Evolutionary conservation across 1,139 yeast species (phyloP).

Genomic region (Diutina ranongensis): DNA sequence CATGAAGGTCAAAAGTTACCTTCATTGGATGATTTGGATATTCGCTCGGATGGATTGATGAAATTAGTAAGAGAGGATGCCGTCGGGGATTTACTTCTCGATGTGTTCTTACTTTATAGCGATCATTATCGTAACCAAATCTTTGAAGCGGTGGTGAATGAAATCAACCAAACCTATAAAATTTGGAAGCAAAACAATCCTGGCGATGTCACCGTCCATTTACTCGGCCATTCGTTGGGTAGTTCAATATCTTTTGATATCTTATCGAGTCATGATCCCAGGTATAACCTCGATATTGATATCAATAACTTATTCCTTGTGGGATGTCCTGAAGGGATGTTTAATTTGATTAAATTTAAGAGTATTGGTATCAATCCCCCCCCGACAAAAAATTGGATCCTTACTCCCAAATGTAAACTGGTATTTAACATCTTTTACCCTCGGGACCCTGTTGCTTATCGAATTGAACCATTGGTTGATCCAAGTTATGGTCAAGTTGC

Average conservation of each 20-base stretch:
- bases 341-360: constrained; percentile 54
- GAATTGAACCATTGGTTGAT: constrained; percentile 70
- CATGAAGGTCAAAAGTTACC: constrained; percentile 35
- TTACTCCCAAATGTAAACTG: constrained; percentile 45
- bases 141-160: constrained; percentile 50
- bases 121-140: constrained; percentile 57
- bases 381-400: constrained; percentile 6
- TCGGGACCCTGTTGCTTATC: constrained; percentile 79
- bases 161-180: constrained; percentile 58
- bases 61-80: constrained; percentile 33
- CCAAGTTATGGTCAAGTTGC: constrained; percentile 37
- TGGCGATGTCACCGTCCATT: constrained; percentile 60
- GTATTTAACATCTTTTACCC: constrained; percentile 77
- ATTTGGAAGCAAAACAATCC: constrained; percentile 58
- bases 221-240: constrained; percentile 88
- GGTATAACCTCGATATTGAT: constrained; percentile 45
- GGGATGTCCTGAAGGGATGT: constrained; percentile 88
- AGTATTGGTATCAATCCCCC: constrained; percentile 26
- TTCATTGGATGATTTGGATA: constrained; percentile 57
- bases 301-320: constrained; percentile 70
- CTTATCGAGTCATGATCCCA: constrained; percentile 43
- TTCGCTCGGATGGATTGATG: constrained; percentile 67
- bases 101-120: constrained; percentile 76
- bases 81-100: constrained; percentile 78
- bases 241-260: constrained; percentile 78